Conservation (phyloP, 441 rosid genomes). For the Macaranga tanarius region DNA sequence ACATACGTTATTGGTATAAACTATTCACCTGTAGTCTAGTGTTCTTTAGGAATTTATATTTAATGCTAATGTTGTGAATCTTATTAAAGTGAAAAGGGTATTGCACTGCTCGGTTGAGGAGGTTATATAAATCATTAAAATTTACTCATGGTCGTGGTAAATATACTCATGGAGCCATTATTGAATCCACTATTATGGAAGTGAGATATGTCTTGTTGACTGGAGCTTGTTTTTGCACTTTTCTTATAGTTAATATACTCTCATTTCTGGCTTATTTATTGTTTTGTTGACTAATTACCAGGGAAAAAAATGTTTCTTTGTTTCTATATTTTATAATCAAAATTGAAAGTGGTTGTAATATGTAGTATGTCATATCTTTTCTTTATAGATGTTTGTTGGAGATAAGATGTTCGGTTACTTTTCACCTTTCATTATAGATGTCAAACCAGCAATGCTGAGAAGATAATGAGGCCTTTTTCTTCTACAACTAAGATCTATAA, state of each 20-base stretch:
- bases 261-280: neutral
- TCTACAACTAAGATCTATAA: neutral
- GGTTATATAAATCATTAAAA: slow-evolving; percentile 87
- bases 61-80: slow-evolving; percentile 2
- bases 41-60: neutral
- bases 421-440: too few relatives aligned
- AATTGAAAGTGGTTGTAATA: too few relatives aligned
- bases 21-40: slow-evolving; percentile 5
- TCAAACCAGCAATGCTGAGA: too few relatives aligned
- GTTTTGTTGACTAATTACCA: neutral
- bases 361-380: neutral
- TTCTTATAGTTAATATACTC: neutral
- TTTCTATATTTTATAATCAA: too few relatives aligned
- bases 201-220: slow-evolving; percentile 62
- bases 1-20: slow-evolving; percentile 77
- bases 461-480: neutral
- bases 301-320: neutral
- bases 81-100: slow-evolving; percentile 62
- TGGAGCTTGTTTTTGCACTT: neutral
- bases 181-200: slow-evolving; percentile 85
- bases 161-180: slow-evolving; percentile 61
- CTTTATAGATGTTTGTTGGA: neutral
- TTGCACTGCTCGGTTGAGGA: slow-evolving; percentile 93
- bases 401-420: neutral
- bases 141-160: slow-evolving; percentile 95